Evolutionary conservation across 352 stramenopile genomes (phyloP).

Genomic region (Aphanomyces cochlioides): DNA sequence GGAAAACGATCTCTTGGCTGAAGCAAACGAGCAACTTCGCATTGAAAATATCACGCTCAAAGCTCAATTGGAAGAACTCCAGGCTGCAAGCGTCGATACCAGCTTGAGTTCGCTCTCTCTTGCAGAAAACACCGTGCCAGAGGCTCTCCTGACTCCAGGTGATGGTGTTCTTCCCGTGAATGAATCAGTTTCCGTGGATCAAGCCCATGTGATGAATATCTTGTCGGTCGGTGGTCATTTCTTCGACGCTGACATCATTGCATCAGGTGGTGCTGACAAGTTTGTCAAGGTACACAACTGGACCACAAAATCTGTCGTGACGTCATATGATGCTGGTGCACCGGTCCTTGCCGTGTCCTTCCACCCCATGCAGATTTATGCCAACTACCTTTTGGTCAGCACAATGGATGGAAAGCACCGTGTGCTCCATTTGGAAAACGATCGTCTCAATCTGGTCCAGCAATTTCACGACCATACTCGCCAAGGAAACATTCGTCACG

Average conservation of each 20-base stretch:
- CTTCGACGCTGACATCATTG: slow-evolving; percentile 40
- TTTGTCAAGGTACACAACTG: slow-evolving; percentile 67
- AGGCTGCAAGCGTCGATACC: slow-evolving; percentile 32
- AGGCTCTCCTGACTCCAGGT: slow-evolving; percentile 65
- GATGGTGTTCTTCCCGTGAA: slow-evolving; percentile 34
- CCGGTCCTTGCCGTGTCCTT: slow-evolving; percentile 63
- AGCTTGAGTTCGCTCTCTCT: slow-evolving; percentile 17
- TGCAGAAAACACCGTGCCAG: slow-evolving; percentile 45
- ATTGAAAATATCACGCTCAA: slow-evolving; percentile 47
- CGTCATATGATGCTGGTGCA: slow-evolving; percentile 35
- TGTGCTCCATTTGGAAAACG: slow-evolving; percentile 48
- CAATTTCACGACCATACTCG: slow-evolving; percentile 70
- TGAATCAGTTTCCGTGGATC: slow-evolving; percentile 39
- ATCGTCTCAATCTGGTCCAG: slow-evolving; percentile 39
- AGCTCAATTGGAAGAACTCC: slow-evolving; percentile 31
- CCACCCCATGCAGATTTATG: slow-evolving; percentile 43
- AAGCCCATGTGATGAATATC: slow-evolving; percentile 64
- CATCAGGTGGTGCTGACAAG: slow-evolving; percentile 75
- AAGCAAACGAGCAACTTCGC: slow-evolving; percentile 64
- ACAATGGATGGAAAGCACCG: slow-evolving; percentile 73
- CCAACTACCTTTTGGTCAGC: slow-evolving; percentile 54
- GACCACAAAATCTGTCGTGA: slow-evolving; percentile 46
- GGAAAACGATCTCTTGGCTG: slow-evolving; percentile 68
- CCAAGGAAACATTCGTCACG: slow-evolving; percentile 59
- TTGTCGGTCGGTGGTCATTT: slow-evolving; percentile 54